A percentile compares a stretch with the other conserved stretches of the same genome.
Evolutionary conservation across 257 asterid species (phyloP).

Genomic region (Primulina huaijiensis): DNA sequence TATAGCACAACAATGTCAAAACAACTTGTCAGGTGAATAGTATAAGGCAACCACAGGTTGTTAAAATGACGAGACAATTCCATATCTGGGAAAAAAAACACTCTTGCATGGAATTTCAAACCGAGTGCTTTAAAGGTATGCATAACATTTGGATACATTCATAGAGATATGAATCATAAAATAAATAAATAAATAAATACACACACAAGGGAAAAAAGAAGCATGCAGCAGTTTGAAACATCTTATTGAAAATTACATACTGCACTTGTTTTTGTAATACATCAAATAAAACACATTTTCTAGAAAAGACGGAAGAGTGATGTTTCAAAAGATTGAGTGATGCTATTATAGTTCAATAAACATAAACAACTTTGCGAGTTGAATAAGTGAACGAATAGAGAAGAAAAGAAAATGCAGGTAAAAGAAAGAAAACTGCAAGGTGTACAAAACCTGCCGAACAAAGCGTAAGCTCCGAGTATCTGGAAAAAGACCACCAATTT

Average conservation of each 20-base stretch:
- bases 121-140: conserved; percentile 13
- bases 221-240: not conserved
- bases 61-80: not conserved
- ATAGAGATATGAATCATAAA: conserved; percentile 14
- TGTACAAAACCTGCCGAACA: conserved; percentile 72
- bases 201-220: not conserved
- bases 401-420: not conserved
- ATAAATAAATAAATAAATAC: not conserved
- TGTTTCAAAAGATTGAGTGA: conserved; percentile 1
- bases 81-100: conserved; percentile 17
- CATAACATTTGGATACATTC: conserved; percentile 1
- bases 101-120: conserved; percentile 8
- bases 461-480: conserved; percentile 75
- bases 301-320: conserved; percentile 11
- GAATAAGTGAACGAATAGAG: conserved; percentile 1
- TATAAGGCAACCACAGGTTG: not conserved
- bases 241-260: not conserved
- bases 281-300: conserved; percentile 6
- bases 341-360: conserved; percentile 15
- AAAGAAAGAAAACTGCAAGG: conserved; percentile 5
- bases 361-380: conserved; percentile 14
- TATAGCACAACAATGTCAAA: conserved; percentile 15
- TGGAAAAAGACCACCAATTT: conserved; percentile 83
- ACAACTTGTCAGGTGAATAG: not conserved
- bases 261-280: conserved; percentile 11